phyloP scores from a whole-genome alignment of 1,139 yeast species.

The Diutina catenulata region DNA sequence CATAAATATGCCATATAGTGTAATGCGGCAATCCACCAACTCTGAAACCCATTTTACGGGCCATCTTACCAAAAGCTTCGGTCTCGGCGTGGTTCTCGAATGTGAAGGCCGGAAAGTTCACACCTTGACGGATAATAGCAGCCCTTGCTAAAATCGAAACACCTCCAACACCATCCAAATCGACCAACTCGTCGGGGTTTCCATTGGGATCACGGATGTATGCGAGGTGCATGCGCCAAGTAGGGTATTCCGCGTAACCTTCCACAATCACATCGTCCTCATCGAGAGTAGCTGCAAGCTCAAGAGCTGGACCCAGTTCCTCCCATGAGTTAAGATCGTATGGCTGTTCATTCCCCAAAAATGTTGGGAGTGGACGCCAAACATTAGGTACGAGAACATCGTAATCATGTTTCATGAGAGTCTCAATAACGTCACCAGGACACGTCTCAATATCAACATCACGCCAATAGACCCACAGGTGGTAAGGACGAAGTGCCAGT shows the following conservation, averaged over 20 bases:
- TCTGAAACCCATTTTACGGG: constrained; percentile 63
- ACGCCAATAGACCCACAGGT: constrained; percentile 93
- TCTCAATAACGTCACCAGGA: constrained; percentile 71
- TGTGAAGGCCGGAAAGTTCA: constrained; percentile 81
- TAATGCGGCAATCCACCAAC: constrained; percentile 88
- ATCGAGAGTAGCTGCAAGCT: constrained; percentile 50
- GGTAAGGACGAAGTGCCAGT: constrained; percentile 69
- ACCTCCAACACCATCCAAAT: constrained; percentile 84
- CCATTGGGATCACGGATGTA: constrained; percentile 58
- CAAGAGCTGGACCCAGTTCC: constrained; percentile 61
- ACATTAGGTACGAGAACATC: constrained; percentile 87
- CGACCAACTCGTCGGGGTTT: constrained; percentile 52
- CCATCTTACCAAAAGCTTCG: constrained; percentile 85
- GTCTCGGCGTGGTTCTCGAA: constrained; percentile 88
- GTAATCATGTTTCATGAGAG: constrained; percentile 58
- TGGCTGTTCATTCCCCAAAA: constrained; percentile 69
- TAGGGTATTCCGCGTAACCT: constrained; percentile 83
- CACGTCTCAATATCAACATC: constrained; percentile 82
- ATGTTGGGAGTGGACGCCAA: constrained; percentile 77
- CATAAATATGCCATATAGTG: constrained; percentile 81
- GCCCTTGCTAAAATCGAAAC: constrained; percentile 81
- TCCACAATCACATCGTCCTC: constrained; percentile 88
- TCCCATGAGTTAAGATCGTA: constrained; percentile 86
- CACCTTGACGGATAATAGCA: constrained; percentile 69
- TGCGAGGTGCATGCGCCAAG: constrained; percentile 79